Evolutionary conservation across 768 basidiomycete species (phyloP).

Genomic region (Ephemerocybe angulata): DNA sequence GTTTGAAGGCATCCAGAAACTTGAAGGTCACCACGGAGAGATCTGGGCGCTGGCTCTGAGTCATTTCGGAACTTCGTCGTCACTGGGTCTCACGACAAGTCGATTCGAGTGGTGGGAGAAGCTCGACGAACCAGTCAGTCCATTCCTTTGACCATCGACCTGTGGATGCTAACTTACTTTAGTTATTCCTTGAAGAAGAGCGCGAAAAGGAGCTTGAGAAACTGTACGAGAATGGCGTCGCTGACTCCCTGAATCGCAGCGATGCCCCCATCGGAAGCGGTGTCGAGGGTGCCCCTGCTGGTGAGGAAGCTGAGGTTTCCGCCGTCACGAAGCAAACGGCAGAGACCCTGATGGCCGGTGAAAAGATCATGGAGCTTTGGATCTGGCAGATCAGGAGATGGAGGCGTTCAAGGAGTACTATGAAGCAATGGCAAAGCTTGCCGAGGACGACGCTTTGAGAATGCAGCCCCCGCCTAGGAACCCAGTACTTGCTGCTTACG

Average conservation of each 20-base stretch:
- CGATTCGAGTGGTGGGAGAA: slow-evolving; percentile 99
- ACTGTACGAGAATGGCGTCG: slow-evolving; percentile 78
- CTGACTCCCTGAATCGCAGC: slow-evolving; percentile 65
- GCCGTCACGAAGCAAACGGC: slow-evolving; percentile 86
- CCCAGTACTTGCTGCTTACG: slow-evolving; percentile 75
- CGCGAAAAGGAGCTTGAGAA: slow-evolving; percentile 90
- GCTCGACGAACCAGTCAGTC: slow-evolving; percentile 86
- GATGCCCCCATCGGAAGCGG: slow-evolving; percentile 52
- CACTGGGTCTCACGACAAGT: slow-evolving; percentile 96
- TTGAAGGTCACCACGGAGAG: slow-evolving; percentile 94
- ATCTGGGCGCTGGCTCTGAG: slow-evolving; percentile 93
- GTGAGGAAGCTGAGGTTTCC: slow-evolving; percentile 60
- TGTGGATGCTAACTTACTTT: slow-evolving; percentile 57
- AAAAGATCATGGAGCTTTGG: slow-evolving; percentile 92
- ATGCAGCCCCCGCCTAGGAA: slow-evolving; percentile 76
- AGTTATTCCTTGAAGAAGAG: slow-evolving; percentile 98
- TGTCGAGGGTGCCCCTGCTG: slow-evolving; percentile 43
- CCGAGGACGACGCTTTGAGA: slow-evolving; percentile 55
- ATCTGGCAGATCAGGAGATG: slow-evolving; percentile 81
- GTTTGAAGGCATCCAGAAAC: slow-evolving; percentile 97
- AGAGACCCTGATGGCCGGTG: slow-evolving; percentile 96
- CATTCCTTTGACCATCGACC: not conserved
- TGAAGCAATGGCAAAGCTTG: slow-evolving; percentile 55
- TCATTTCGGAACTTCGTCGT: slow-evolving; percentile 89
- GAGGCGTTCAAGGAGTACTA: slow-evolving; percentile 63